Conservation (phyloP, 2,329 filamentous ascomycete genomes). For the Aureobasidium zeae region DNA sequence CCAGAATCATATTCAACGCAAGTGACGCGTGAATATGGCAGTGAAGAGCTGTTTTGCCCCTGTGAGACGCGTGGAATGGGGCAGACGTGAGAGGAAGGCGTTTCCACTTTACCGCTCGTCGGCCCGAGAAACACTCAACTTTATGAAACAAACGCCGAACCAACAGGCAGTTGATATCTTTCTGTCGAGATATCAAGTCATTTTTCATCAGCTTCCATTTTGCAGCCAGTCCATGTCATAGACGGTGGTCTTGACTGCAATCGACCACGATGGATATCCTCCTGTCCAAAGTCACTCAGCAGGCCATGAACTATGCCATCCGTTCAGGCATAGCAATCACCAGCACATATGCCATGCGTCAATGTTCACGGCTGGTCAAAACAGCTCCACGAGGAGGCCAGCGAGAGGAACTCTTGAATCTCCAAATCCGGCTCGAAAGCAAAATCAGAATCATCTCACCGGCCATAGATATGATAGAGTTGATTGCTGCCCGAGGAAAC, state of each 20-base stretch:
- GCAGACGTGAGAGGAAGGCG: constrained; percentile 4
- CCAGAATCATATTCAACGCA: constrained; percentile 1
- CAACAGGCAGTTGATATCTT: constrained; percentile 10
- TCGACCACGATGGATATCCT: constrained; percentile 65
- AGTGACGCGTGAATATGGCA: constrained; percentile 1
- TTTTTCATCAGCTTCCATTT: not conserved
- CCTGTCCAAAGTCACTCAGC: constrained; percentile 55
- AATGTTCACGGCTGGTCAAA: constrained; percentile 68
- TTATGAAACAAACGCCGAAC: constrained; percentile 15
- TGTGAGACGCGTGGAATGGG: constrained; percentile 9
- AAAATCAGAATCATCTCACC: constrained; percentile 90
- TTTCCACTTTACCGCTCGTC: not conserved
- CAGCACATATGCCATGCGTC: constrained; percentile 72
- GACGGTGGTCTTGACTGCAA: constrained; percentile 3
- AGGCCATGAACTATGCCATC: constrained; percentile 89
- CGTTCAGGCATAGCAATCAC: constrained; percentile 78
- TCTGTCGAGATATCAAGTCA: not conserved
- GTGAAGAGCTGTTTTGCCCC: constrained; percentile 7
- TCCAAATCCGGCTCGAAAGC: constrained; percentile 67
- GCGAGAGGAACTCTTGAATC: constrained; percentile 58
- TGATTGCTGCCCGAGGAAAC: constrained; percentile 71
- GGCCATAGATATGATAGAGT: constrained; percentile 82
- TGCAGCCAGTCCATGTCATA: not conserved
- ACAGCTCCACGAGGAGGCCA: constrained; percentile 61
- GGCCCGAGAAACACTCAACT: constrained; percentile 11